Evolutionary conservation across 2,329 filamentous ascomycete species (phyloP).

Genomic region (Tetracladium maxilliforme): DNA sequence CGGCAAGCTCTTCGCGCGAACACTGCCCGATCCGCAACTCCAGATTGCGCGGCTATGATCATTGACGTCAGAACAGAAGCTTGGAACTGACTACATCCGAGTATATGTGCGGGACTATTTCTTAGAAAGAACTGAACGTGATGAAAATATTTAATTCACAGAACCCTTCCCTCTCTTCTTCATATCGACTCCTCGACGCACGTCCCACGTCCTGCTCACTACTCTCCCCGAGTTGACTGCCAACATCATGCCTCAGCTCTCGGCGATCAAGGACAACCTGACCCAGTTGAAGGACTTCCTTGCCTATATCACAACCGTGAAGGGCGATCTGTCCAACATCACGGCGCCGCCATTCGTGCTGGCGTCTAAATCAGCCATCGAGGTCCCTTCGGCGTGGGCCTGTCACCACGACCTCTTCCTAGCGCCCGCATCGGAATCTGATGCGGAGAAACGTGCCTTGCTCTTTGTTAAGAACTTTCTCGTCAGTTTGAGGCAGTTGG

Average conservation of each 20-base stretch:
- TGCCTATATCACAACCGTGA: conserved; percentile 35
- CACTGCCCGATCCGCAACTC: too few species aligned
- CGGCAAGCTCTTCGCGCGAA: too few species aligned
- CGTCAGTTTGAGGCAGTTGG: conserved; percentile 25
- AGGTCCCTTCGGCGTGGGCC: conserved; percentile 42
- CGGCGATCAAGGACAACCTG: conserved; percentile 7
- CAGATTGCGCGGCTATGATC: too few species aligned
- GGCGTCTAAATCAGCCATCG: conserved; percentile 35
- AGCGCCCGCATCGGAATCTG: conserved; percentile 22
- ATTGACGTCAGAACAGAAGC: too few species aligned
- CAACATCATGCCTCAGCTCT: not conserved
- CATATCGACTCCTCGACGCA: too few species aligned
- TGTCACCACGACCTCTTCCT: conserved; percentile 33
- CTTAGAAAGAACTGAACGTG: too few species aligned
- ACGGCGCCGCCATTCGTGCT: conserved; percentile 40
- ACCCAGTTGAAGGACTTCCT: conserved; percentile 16
- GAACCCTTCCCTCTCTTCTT: too few species aligned
- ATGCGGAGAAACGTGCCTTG: conserved; percentile 22
- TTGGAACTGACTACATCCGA: too few species aligned
- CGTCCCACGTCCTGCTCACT: too few species aligned
- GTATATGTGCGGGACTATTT: too few species aligned
- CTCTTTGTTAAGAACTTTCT: conserved; percentile 33
- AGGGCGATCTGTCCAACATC: conserved; percentile 38
- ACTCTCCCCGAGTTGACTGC: too few species aligned
- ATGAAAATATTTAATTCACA: too few species aligned